Evolutionary conservation across 1,284 basidiomycete species (phyloP).

Genomic region (Naganishia sp.): DNA sequence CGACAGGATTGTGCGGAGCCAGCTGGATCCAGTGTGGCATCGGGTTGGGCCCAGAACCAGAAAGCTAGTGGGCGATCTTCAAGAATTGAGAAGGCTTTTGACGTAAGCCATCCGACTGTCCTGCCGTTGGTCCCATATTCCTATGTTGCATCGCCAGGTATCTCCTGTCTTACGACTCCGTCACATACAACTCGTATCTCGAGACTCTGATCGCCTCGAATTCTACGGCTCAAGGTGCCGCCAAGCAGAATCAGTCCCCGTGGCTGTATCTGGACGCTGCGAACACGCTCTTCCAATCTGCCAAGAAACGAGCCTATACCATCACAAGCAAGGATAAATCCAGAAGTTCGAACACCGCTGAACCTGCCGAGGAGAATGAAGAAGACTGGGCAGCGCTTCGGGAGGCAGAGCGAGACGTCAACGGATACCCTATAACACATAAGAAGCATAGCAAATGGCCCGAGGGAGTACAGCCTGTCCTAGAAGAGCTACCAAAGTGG

Average conservation of each 20-base stretch:
- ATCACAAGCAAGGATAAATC: slow-evolving; percentile 49
- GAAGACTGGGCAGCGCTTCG: slow-evolving; percentile 50
- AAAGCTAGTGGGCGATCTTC: slow-evolving; percentile 85
- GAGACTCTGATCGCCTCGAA: slow-evolving; percentile 85
- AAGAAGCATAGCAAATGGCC: slow-evolving; percentile 31
- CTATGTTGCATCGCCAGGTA: slow-evolving; percentile 59
- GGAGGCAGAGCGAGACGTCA: slow-evolving; percentile 37
- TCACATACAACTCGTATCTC: slow-evolving; percentile 88
- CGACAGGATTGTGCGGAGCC: slow-evolving; percentile 82
- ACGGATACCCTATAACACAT: slow-evolving; percentile 43
- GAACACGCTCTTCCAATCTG: slow-evolving; percentile 80
- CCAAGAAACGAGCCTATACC: slow-evolving; percentile 75
- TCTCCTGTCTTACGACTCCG: slow-evolving; percentile 84
- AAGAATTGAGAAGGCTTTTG: slow-evolving; percentile 79
- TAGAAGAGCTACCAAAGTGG: slow-evolving; percentile 98
- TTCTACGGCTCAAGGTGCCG: slow-evolving; percentile 58
- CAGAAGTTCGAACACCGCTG: slow-evolving; percentile 42
- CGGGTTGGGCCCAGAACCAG: slow-evolving; percentile 90
- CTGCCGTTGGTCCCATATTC: background rate
- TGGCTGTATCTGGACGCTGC: slow-evolving; percentile 92
- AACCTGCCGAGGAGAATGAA: slow-evolving; percentile 38
- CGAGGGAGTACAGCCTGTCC: slow-evolving; percentile 72
- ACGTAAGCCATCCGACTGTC: slow-evolving; percentile 58
- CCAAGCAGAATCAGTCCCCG: slow-evolving; percentile 65
- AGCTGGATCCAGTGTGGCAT: slow-evolving; percentile 94